A percentile compares a stretch with the other conserved stretches of the same genome.
These are phyloP conservation scores for Claviceps citrina DNA, from an alignment of 2,329 filamentous ascomycete genomes.

Conservation along the genomic window DNA sequence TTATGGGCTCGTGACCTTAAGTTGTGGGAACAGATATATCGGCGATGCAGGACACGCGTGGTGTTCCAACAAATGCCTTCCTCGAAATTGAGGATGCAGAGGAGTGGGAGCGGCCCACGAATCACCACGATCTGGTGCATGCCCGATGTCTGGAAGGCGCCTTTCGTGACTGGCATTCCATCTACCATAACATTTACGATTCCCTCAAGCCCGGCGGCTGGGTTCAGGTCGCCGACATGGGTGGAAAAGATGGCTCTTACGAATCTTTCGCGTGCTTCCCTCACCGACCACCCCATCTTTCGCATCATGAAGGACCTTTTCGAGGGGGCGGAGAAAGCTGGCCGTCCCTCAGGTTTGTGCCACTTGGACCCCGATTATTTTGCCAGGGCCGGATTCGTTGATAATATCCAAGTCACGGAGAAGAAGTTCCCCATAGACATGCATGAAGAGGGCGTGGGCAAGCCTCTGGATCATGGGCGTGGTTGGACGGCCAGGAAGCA, in stretches of 20 bases:
- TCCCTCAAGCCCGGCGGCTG: conserved; percentile 42
- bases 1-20: conserved; percentile 35
- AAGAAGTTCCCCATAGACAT: conserved; percentile 33
- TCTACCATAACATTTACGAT: conserved; percentile 36
- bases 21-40: conserved; percentile 45
- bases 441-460: conserved; percentile 29
- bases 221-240: conserved; percentile 41
- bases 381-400: conserved; percentile 34
- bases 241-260: conserved; percentile 24
- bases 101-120: conserved; percentile 38
- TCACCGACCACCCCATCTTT: conserved; percentile 29
- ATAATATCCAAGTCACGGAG: conserved; percentile 32
- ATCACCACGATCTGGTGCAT: conserved; percentile 42
- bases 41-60: conserved; percentile 38
- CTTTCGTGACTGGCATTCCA: conserved; percentile 38
- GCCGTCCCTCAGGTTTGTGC: conserved; percentile 27
- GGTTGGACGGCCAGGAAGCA: conserved; percentile 36
- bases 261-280: conserved; percentile 24
- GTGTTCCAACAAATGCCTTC: conserved; percentile 41
- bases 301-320: conserved; percentile 25
- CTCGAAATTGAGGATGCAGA: conserved; percentile 47
- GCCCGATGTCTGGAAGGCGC: conserved; percentile 40
- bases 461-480: conserved; percentile 38
- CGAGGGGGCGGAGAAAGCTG: conserved; percentile 28
- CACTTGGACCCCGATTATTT: conserved; percentile 32